Percentiles rank a stretch among this genome's conserved stretches.
phyloP scores from a whole-genome alignment of 352 stramenopile species.

The Elongisporangium senticosum region DNA sequence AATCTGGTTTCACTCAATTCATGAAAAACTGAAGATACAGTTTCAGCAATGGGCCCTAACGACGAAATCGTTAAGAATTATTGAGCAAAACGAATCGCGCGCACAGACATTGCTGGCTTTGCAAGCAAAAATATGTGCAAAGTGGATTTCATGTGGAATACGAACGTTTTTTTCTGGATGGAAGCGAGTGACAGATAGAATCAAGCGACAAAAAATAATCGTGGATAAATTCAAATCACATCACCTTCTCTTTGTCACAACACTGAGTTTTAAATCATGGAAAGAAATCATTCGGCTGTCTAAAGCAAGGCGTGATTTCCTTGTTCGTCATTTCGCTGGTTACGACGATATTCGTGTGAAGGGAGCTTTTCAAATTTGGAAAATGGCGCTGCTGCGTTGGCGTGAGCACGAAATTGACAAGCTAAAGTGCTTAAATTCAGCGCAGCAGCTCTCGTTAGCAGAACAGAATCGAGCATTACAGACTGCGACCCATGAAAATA shows the following conservation, averaged over 20 bases:
- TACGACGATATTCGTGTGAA: neutral
- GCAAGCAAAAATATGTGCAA: slow-evolving; percentile 30
- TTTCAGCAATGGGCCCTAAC: slow-evolving; percentile 26
- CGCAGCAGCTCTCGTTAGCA: neutral
- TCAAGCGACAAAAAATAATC: neutral
- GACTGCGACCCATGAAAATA: neutral
- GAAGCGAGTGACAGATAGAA: neutral
- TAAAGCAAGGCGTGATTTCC: neutral
- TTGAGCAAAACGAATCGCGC: slow-evolving; percentile 1
- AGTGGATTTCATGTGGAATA: slow-evolving; percentile 2
- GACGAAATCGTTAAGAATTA: neutral
- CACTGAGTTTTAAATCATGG: neutral
- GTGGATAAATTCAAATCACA: neutral
- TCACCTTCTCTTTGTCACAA: neutral
- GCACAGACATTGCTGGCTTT: slow-evolving; percentile 19
- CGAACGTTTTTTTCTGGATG: neutral
- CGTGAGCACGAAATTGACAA: neutral
- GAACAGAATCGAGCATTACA: neutral
- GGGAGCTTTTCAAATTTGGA: neutral
- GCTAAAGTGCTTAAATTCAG: neutral
- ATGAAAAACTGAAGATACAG: slow-evolving; percentile 20
- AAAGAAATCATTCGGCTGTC: neutral
- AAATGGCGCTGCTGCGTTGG: neutral
- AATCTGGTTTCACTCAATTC: slow-evolving; percentile 36
- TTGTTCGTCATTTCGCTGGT: neutral